A percentile compares a stretch with the other conserved stretches of the same genome.
phyloP scores from a whole-genome alignment of 495 filamentous ascomycete species.

The Friedmanniomyces simplex region DNA sequence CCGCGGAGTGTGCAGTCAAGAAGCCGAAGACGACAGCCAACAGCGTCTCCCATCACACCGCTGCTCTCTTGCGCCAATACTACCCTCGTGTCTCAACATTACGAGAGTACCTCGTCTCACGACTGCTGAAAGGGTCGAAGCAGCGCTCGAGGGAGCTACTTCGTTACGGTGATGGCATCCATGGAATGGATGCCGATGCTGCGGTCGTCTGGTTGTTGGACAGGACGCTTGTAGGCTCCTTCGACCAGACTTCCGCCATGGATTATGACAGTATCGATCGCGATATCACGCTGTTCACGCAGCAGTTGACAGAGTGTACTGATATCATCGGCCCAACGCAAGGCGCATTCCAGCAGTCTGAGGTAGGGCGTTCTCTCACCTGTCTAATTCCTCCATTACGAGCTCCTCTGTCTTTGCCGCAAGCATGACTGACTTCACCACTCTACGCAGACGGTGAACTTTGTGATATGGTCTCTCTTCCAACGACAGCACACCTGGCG shows the following conservation, averaged over 20 bases:
- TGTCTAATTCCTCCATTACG: slow-evolving; percentile 5
- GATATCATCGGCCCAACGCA: slow-evolving; percentile 32
- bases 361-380: slow-evolving; percentile 39
- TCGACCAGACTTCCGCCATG: slow-evolving; percentile 23
- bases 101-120: slow-evolving; percentile 56
- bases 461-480: slow-evolving; percentile 68
- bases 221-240: slow-evolving; percentile 50
- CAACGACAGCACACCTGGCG: slow-evolving; percentile 36
- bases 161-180: slow-evolving; percentile 31
- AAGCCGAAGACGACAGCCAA: not conserved
- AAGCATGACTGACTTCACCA: not conserved
- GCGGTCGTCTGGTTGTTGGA: slow-evolving; percentile 46
- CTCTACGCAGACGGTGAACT: slow-evolving; percentile 63
- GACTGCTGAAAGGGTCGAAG: slow-evolving; percentile 44
- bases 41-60: not conserved
- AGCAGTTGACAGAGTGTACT: slow-evolving; percentile 43
- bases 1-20: not conserved
- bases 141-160: slow-evolving; percentile 39
- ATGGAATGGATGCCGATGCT: slow-evolving; percentile 21
- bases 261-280: slow-evolving; percentile 29
- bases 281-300: slow-evolving; percentile 58
- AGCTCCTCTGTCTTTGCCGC: not conserved
- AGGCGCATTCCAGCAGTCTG: slow-evolving; percentile 42
- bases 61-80: slow-evolving; percentile 59
- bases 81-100: slow-evolving; percentile 59